phyloP scores from a whole-genome alignment of 2,329 filamentous ascomycete genomes.

The Scedosporium apiospermum region DNA sequence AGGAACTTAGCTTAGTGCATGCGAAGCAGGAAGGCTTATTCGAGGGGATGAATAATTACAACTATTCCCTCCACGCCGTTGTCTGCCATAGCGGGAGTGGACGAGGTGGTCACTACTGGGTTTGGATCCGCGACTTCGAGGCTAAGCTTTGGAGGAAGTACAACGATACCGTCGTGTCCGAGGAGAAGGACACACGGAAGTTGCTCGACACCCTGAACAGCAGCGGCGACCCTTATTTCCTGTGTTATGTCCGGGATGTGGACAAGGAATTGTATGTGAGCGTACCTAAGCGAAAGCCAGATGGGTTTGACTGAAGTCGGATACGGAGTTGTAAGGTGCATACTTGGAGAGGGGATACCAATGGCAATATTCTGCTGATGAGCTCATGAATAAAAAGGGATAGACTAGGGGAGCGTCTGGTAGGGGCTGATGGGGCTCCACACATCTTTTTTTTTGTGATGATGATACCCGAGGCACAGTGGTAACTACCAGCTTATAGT shows the following conservation, averaged over 20 bases:
- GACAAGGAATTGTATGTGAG: conserved; percentile 45
- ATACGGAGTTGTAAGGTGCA: not conserved
- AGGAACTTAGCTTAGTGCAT: conserved; percentile 26
- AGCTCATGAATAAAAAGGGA: not conserved
- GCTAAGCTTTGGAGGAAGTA: conserved; percentile 81
- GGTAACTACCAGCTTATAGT: not conserved
- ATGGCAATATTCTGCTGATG: not conserved
- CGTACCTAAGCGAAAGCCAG: conserved; percentile 28
- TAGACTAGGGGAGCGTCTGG: not conserved
- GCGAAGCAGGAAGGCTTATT: conserved; percentile 41
- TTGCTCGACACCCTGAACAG: conserved; percentile 60
- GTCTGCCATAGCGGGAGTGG: conserved; percentile 79
- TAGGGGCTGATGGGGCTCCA: not conserved
- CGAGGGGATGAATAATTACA: conserved; percentile 50
- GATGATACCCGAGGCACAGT: not conserved
- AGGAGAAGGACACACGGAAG: conserved; percentile 52
- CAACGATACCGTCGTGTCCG: conserved; percentile 61
- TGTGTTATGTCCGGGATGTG: conserved; percentile 70
- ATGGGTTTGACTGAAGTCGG: not conserved
- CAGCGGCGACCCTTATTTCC: conserved; percentile 70
- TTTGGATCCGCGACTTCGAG: conserved; percentile 88
- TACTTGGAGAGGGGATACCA: no score
- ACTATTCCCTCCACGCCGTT: conserved; percentile 81
- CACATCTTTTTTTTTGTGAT: not conserved
- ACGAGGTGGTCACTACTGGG: conserved; percentile 85